A percentile compares a stretch with the other conserved stretches of the same genome.
These are phyloP conservation scores for Cornus suecica DNA, from an alignment of 148 eudicot species.

Conservation along the genomic window DNA sequence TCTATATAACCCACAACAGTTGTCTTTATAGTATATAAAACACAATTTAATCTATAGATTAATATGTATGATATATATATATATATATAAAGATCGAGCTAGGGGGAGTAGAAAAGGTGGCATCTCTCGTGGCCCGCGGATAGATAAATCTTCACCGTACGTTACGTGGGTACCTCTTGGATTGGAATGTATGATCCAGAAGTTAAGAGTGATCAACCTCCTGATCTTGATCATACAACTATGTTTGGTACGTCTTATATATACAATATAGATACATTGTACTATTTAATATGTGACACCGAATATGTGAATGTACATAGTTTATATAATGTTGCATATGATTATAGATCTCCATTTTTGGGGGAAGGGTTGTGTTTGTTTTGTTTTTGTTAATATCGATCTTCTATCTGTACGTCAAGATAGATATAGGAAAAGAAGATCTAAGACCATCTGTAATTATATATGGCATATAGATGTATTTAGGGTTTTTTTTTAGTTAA, in stretches of 20 bases:
- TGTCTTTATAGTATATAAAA: constrained; percentile 16
- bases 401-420: background rate
- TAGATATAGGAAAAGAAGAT: background rate
- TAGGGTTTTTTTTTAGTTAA: no score
- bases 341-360: background rate
- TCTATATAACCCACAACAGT: constrained; percentile 36
- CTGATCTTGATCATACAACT: background rate
- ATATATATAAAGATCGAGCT: no score
- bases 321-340: background rate
- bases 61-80: no score
- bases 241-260: no score
- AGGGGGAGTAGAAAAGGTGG: no score
- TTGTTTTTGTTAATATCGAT: constrained; percentile 5
- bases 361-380: background rate
- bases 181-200: background rate
- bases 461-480: background rate
- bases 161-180: constrained; percentile 19
- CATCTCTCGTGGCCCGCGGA: constrained; percentile 37
- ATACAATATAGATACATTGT: background rate
- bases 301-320: no score
- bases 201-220: no score
- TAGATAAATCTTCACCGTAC: constrained; percentile 49
- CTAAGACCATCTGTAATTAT: background rate
- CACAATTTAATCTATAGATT: background rate
- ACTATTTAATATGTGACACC: background rate